A percentile compares a stretch with the other conserved stretches of the same genome.
phyloP scores from a whole-genome alignment of 495 filamentous ascomycete genomes.

The Aspergillus bridgeri region DNA sequence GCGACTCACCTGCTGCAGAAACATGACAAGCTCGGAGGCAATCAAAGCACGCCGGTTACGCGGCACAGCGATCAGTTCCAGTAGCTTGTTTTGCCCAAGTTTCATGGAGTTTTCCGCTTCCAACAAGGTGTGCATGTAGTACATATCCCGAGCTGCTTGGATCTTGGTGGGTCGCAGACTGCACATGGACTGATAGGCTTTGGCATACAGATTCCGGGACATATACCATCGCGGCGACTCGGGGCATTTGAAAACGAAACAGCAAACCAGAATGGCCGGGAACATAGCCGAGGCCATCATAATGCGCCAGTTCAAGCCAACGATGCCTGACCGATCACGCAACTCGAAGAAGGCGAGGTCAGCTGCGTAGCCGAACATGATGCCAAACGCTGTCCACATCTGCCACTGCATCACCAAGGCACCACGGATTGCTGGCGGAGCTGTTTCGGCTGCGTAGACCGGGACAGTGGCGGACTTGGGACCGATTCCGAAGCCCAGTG shows the following conservation, averaged over 20 bases:
- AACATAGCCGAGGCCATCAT: constrained; percentile 47
- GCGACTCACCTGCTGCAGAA: constrained; percentile 42
- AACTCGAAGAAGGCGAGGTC: constrained; percentile 61
- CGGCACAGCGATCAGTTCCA: constrained; percentile 52
- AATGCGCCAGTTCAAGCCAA: constrained; percentile 46
- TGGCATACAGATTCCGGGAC: constrained; percentile 45
- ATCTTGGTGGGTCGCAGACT: constrained; percentile 43
- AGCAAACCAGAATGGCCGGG: constrained; percentile 39
- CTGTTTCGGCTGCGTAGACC: constrained; percentile 56
- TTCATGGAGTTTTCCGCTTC: constrained; percentile 43
- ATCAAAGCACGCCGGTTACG: constrained; percentile 53
- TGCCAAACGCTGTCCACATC: constrained; percentile 72
- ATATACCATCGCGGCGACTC: constrained; percentile 71
- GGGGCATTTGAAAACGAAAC: constrained; percentile 57
- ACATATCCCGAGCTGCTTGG: constrained; percentile 51
- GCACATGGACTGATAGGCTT: constrained; percentile 44
- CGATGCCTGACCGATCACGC: constrained; percentile 44
- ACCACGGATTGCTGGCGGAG: constrained; percentile 55
- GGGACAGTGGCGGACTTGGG: constrained; percentile 57
- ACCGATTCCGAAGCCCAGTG: constrained; percentile 58
- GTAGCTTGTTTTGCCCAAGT: constrained; percentile 43
- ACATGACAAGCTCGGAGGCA: constrained; percentile 50
- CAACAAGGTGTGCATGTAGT: constrained; percentile 49
- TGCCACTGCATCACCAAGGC: constrained; percentile 64
- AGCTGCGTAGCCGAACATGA: constrained; percentile 72